Base-by-base conservation (phyloP, 768 basidiomycete genomes). In the Astraeus odoratus region DNA sequence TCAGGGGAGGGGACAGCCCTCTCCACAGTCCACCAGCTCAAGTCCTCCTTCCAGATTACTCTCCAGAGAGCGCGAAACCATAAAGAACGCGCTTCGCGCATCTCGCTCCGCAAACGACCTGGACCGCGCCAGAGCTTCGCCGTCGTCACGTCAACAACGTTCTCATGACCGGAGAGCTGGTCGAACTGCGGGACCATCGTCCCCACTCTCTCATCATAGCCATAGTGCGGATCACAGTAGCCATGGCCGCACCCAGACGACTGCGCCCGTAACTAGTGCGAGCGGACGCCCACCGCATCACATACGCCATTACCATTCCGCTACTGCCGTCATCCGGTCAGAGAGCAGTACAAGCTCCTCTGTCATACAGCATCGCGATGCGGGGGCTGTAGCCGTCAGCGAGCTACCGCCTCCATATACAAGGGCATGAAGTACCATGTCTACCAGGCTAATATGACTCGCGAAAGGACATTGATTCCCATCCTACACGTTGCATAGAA, bases 321-420 rank as follows among this genome's bases (percentile, higher is more conserved):
- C 54, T 6, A 53, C 49, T 20, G 36, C 49, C 6, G 33, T 57
- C 29, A 22, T 47, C 30, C 43, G 33, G 8, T 26, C 30, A 16
- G 50, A 44, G 18, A 29, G 33, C 18, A 37, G 23, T 3, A 25
- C n/a, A 12, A 25, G 33, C 23, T n/a, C 33, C 26, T 6, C 35
- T 13, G 35, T 53, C 5, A 33, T 50, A 16, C 53, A 61, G 44
- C 55, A 57, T 42, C 52, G 39, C 23, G 51, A 57, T 45, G 51
- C 50, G 2, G 51, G 46, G 4, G 25, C 33, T 41, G 44, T 52
- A 47, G 42, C 50, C 16, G 61, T 12, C 13, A 38, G 15, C 13
- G n/a, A 62, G 29, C 30, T 51, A 16, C 60, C 60, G 1, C 60
- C 60, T 13, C 60, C 60, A 7, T 63, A 62, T 39, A 54, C 46